These are phyloP conservation scores for Pseudomonodictys pantanalensis DNA, from an alignment of 495 filamentous ascomycete genomes.

Conservation along the genomic window DNA sequence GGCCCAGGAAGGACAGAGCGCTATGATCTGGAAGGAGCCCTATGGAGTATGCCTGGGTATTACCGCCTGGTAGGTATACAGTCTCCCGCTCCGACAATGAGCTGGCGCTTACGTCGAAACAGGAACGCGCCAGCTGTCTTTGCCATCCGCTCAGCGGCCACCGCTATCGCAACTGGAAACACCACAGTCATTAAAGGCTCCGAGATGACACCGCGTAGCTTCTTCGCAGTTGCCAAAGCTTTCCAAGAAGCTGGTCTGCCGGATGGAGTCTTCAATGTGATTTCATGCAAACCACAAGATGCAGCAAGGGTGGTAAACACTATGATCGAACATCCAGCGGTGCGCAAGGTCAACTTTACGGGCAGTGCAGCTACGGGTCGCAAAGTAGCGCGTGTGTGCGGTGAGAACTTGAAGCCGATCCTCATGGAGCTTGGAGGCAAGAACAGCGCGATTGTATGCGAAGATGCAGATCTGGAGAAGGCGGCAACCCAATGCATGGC, in stretches of 20 bases:
- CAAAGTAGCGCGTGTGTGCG: constrained; percentile 56
- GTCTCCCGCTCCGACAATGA: background rate
- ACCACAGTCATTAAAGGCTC: constrained; percentile 72
- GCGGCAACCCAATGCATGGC: constrained; percentile 51
- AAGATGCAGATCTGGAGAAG: constrained; percentile 56
- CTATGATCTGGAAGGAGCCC: constrained; percentile 73
- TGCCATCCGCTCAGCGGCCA: constrained; percentile 52
- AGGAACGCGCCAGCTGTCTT: constrained; percentile 42
- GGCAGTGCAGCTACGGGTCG: constrained; percentile 55
- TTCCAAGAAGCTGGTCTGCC: constrained; percentile 72
- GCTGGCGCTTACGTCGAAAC: background rate
- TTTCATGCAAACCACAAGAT: constrained; percentile 52
- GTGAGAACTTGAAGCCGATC: constrained; percentile 63
- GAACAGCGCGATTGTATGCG: constrained; percentile 55
- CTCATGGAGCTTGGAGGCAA: constrained; percentile 62
- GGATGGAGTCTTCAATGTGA: constrained; percentile 55
- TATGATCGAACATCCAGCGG: constrained; percentile 54
- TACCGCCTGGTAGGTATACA: constrained; percentile 60
- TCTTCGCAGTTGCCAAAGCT: constrained; percentile 65
- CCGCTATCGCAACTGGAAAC: constrained; percentile 76
- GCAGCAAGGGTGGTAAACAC: constrained; percentile 53
- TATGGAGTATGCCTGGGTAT: constrained; percentile 77
- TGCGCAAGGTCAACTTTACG: constrained; percentile 61
- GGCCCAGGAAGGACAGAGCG: constrained; percentile 51
- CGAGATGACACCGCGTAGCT: constrained; percentile 70